Base-by-base conservation (phyloP, 805 yeast genomes). In the Lipomyces chichibuensis region DNA sequence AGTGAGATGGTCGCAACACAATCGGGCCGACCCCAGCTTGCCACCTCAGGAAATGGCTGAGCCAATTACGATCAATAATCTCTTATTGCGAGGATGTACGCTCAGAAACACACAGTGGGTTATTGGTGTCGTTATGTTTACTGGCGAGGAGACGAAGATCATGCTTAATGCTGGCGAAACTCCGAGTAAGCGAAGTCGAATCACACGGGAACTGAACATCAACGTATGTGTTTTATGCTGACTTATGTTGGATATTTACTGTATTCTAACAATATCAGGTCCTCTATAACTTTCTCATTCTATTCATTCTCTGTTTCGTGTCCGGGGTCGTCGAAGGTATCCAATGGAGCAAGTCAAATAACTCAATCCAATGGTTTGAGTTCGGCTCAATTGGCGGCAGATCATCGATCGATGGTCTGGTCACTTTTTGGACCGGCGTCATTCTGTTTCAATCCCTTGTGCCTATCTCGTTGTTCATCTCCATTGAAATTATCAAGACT, bases 121-220 rank as follows among this genome's bases (percentile, higher is more conserved):
- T 2, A 81, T 90, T 64, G 92, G 94, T 32, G 75, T 87, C 32
- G 93, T 88, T 4, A 82, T 88, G n/a, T 89, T 88, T 75, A 90
- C 96, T 2, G 96, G 96, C 64, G 75, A 77, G 49, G 94, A 90
- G 73, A 83, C 92, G 11, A 90, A 90, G 77, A 88, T 90, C 66
- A 87, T 90, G 88, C 78, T 90, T 69, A 90, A 90, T 75, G 83
- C 93, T 2, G 95, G 95, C 60, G 82, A 84, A 33, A 89, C 95
- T 0, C 96, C 96, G 8, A 85, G 88, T 1, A 90, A 90, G 75
- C 83, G 85, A 58, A 86, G 91, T 9, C 82, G 85, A 72, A 85
- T 90, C 61, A 82, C 91, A 0, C 80, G 85, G 52, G 89, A 88
- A 70, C 82, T 90, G 72, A 90, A 90, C 75, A 77, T 85, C 57